These are phyloP conservation scores for Lotmaria passim DNA, from an alignment of 208 protist genomes.

Conservation along the genomic window DNA sequence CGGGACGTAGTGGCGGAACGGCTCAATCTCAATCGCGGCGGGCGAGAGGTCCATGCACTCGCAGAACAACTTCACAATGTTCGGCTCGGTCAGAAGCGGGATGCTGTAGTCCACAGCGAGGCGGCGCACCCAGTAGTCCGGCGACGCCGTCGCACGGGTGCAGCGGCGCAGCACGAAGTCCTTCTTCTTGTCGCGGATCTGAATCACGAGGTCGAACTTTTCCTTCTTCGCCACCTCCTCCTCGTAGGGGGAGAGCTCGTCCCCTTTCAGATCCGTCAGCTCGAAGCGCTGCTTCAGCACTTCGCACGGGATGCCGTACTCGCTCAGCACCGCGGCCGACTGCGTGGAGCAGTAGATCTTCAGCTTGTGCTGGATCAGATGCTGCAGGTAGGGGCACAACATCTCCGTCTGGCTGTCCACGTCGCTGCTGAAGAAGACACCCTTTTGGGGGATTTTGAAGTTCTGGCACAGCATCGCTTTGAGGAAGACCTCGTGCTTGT, in stretches of 20 bases:
- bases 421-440: constrained; percentile 91
- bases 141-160: constrained; percentile 62
- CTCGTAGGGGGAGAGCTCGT: constrained; percentile 41
- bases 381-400: constrained; percentile 63
- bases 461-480: constrained; percentile 91
- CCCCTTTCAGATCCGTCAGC: constrained; percentile 13
- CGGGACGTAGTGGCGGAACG: constrained; percentile 87
- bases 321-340: constrained; percentile 82
- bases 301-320: constrained; percentile 77
- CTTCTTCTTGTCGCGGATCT: constrained; percentile 83
- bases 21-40: constrained; percentile 73
- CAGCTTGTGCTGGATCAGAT: constrained; percentile 40
- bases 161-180: constrained; percentile 86
- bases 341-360: constrained; percentile 72
- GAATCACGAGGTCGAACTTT: constrained; percentile 90
- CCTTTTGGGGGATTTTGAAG: constrained; percentile 75
- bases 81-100: constrained; percentile 87
- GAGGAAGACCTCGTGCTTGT: constrained; percentile 89
- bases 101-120: constrained; percentile 92
- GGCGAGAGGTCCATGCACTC: constrained; percentile 58
- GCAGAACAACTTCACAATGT: constrained; percentile 82
- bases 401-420: constrained; percentile 46
- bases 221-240: constrained; percentile 60
- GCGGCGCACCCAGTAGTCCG: constrained; percentile 90
- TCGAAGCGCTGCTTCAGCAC: constrained; percentile 57